Evolutionary conservation across 306 rosid genomes (phyloP).

Genomic region (Sphenostylis stenocarpa): DNA sequence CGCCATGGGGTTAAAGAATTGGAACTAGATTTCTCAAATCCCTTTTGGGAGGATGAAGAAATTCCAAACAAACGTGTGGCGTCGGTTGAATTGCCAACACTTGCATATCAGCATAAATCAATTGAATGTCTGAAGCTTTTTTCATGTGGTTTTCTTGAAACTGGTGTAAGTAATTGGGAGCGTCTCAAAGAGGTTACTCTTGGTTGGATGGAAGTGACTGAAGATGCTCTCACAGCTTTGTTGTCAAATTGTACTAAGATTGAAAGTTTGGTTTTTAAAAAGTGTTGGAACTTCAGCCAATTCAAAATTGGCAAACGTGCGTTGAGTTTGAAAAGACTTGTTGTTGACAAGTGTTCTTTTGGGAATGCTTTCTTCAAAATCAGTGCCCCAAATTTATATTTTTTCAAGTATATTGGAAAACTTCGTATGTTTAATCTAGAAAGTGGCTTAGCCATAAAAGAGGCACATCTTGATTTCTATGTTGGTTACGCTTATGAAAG

Average conservation of each 20-base stretch:
- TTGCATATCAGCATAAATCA: background rate
- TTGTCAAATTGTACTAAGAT: background rate
- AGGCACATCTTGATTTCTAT: constrained; percentile 10
- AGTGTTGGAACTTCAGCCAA: background rate
- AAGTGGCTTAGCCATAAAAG: background rate
- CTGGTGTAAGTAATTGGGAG: background rate
- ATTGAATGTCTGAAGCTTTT: constrained; percentile 4
- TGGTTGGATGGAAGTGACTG: background rate
- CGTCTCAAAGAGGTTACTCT: constrained; percentile 14
- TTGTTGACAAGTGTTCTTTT: constrained; percentile 7
- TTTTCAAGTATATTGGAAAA: background rate
- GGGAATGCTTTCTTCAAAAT: background rate
- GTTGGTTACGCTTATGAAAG: too few relatives aligned
- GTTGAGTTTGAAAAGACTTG: background rate
- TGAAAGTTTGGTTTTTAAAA: background rate
- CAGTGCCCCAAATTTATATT: constrained; percentile 9
- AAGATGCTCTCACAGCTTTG: background rate
- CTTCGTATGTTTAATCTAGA: background rate
- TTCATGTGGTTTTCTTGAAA: background rate
- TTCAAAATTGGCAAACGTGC: background rate
- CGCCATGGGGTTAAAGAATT: constrained; percentile 13
- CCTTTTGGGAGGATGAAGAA: background rate
- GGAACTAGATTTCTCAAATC: constrained; percentile 22
- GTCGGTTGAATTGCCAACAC: background rate
- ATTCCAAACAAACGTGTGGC: background rate